Base-by-base conservation (phyloP, 208 protist species). In the Leishmania mexicana region DNA sequence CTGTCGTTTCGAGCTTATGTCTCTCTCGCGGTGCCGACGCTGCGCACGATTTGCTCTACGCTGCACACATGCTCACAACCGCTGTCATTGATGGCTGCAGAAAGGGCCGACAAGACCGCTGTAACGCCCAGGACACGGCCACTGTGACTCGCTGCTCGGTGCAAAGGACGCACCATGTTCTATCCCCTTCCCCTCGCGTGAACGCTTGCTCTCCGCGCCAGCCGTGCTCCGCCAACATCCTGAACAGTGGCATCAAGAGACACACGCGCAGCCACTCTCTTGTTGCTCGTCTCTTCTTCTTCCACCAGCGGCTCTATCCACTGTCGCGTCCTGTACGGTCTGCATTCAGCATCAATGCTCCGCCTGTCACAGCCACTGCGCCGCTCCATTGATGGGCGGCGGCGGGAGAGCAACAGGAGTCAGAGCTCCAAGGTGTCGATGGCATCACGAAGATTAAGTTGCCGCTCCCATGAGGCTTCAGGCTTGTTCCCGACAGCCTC, bases 341-440 rank as follows among this genome's bases (percentile, higher is more conserved):
- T 76, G 21, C 17, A 15, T 45, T 47, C 15, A 42, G 51, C 13
- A 35, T 19, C 73, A 15, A 85, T 85, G 81, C 64, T 85, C 38
- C 81, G 77, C 60, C 77, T 73, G 0, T 54, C 76, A 3, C 76
- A 60, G 24, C 81, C 76, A 70, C 76, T 85, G 40, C 81, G 81
- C 31, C 81, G 81, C 13, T 81, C 81, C 42, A 72, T 79, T 6
- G 73, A 85, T 75, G 38, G 60, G 40, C 49, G 45, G 78, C 28
- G 42, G 53, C 35, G 35, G 53, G 31, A 53, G 38, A 57, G 49
- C 54, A 75, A 4, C 65, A 53, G 28, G 3, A 17, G 15, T 6
- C 11, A 42, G 38, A 15, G 24, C 47, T 13, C 21, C 42, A 45
- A 47, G 73, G 73, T 31, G 21, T 76, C 51, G 21, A 17, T 76